Percentiles rank a stretch among this genome's conserved stretches.
phyloP scores from a whole-genome alignment of 768 basidiomycete genomes.

The Hysterangium stoloniferum region DNA sequence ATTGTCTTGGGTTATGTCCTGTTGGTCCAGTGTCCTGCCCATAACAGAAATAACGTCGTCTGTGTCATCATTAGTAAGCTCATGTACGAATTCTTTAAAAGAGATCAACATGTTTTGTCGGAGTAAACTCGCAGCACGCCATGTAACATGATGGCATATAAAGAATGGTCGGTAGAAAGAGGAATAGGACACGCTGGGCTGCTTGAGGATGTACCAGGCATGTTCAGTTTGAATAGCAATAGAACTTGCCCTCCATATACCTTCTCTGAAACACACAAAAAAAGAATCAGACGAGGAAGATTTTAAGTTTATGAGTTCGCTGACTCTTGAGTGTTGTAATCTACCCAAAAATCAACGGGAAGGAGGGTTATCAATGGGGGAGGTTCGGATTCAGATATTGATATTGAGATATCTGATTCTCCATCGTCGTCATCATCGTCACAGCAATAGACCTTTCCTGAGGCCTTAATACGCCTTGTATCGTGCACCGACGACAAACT shows the following conservation, averaged over 20 bases:
- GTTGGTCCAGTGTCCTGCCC: constrained; percentile 34
- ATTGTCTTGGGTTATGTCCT: constrained; percentile 38
- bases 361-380: background rate
- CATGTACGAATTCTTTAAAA: background rate
- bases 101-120: background rate
- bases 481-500: background rate
- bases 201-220: constrained; percentile 66
- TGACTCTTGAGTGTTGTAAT: background rate
- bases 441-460: background rate
- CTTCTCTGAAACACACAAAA: background rate
- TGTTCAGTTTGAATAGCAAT: constrained; percentile 38
- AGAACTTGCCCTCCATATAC: background rate
- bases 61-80: constrained; percentile 14
- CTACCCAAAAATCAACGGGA: constrained; percentile 7
- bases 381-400: background rate
- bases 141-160: constrained; percentile 36
- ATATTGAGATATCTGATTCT: background rate
- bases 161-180: constrained; percentile 41
- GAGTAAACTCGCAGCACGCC: constrained; percentile 1
- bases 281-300: too few relatives aligned
- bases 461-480: background rate
- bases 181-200: constrained; percentile 38
- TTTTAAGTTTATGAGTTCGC: too few relatives aligned
- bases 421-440: background rate
- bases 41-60: constrained; percentile 32